A percentile compares a stretch with the other conserved stretches of the same genome.
phyloP scores from a whole-genome alignment of 345 rosid genomes.

The Syzygium oleosum region DNA sequence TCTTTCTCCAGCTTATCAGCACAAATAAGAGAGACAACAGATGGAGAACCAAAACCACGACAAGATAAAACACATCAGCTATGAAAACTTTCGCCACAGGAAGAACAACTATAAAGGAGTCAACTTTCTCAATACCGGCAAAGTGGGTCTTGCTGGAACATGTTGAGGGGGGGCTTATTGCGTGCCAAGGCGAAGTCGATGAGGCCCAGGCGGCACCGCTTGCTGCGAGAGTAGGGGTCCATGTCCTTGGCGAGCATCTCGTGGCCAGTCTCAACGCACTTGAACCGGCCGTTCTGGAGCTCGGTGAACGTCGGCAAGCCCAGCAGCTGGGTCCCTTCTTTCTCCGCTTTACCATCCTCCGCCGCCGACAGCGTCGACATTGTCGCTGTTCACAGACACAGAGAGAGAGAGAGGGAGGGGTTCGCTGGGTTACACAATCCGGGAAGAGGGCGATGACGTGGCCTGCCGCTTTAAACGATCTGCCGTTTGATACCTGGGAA shows the following conservation, averaged over 20 bases:
- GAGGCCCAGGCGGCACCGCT: constrained; percentile 86
- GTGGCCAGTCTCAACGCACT: constrained; percentile 86
- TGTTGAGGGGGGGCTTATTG: constrained; percentile 65
- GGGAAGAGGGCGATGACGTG: neutral
- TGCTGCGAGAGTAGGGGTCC: constrained; percentile 55
- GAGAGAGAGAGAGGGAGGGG: neutral
- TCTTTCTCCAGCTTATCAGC: neutral
- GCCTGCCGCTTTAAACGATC: neutral
- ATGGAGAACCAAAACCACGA: no score
- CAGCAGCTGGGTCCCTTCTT: constrained; percentile 49
- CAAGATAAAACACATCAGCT: no score
- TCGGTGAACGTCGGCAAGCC: constrained; percentile 52
- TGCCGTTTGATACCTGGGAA: neutral
- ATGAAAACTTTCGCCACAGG: neutral
- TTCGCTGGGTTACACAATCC: neutral
- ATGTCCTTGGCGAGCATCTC: constrained; percentile 59
- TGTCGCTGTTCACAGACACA: neutral
- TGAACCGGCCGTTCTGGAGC: constrained; percentile 63
- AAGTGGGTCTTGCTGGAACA: constrained; percentile 66
- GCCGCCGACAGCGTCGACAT: constrained; percentile 8
- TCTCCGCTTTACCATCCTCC: constrained; percentile 13
- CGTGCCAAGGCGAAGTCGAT: constrained; percentile 61
- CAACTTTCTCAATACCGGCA: constrained; percentile 37
- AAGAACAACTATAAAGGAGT: neutral
- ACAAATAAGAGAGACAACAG: no score